These are phyloP conservation scores for Aspergillus fumigatus DNA, from an alignment of 2,329 filamentous ascomycete species.

Conservation along the genomic window DNA sequence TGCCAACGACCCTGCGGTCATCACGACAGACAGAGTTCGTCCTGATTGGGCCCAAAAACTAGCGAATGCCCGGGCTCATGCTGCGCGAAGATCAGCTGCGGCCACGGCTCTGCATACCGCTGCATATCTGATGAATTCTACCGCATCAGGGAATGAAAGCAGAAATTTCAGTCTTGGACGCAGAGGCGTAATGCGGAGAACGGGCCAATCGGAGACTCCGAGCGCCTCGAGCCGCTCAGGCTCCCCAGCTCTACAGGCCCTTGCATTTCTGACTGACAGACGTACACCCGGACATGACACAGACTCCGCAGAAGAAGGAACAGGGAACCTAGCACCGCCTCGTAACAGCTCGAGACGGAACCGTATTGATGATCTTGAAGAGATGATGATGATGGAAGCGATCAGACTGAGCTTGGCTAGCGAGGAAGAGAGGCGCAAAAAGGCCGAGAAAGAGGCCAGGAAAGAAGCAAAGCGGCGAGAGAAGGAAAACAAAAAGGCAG, in stretches of 20 bases:
- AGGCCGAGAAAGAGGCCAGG: conserved; percentile 71
- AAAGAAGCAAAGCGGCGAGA: conserved; percentile 83
- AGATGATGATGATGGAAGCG: conserved; percentile 98
- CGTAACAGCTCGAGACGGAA: conserved; percentile 54
- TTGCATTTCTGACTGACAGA: conserved; percentile 46
- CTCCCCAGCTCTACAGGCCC: conserved; percentile 41
- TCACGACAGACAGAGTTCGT: conserved; percentile 86
- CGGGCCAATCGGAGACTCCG: conserved; percentile 32
- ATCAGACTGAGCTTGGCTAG: conserved; percentile 85
- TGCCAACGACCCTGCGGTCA: conserved; percentile 75
- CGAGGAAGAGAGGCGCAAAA: conserved; percentile 87
- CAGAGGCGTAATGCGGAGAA: conserved; percentile 45
- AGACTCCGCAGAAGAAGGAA: conserved; percentile 33
- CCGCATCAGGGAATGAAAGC: conserved; percentile 39
- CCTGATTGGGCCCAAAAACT: conserved; percentile 94
- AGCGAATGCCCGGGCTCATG: conserved; percentile 75
- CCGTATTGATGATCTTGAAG: conserved; percentile 83
- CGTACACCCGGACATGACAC: conserved; percentile 31
- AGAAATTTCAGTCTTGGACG: conserved; percentile 55
- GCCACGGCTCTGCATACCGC: conserved; percentile 93
- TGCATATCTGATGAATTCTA: conserved; percentile 75
- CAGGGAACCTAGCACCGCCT: conserved; percentile 34
- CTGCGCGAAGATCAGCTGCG: conserved; percentile 80
- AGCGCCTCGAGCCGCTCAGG: conserved; percentile 30
- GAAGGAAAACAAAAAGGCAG: conserved; percentile 75